Evolutionary conservation across 2,329 filamentous ascomycete species (phyloP).

Genomic region (Coniella vitis): DNA sequence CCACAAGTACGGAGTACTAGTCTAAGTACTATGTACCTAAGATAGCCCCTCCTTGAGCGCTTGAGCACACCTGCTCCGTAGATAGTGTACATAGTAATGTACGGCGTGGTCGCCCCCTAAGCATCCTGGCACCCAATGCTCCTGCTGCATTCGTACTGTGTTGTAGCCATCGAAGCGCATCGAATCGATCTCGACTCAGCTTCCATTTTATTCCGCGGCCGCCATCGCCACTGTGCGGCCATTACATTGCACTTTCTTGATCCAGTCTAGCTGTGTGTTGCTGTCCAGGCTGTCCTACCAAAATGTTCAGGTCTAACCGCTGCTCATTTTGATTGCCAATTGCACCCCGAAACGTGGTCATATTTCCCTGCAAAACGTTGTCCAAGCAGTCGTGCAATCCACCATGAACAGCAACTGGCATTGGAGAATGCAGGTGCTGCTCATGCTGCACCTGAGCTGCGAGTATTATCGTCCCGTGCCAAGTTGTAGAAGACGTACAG

Average conservation of each 20-base stretch:
- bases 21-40: no score
- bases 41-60: no score
- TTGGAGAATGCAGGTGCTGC: no score
- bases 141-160: background rate
- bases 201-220: background rate
- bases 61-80: no score
- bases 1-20: no score
- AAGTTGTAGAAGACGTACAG: no score
- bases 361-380: background rate
- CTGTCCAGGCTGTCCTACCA: background rate
- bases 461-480: no score
- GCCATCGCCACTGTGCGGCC: background rate
- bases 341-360: background rate
- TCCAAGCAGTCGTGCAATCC: background rate
- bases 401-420: no score
- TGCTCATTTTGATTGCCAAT: background rate
- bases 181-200: background rate
- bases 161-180: conserved; percentile 1
- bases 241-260: background rate
- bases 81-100: no score
- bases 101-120: no score
- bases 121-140: no score
- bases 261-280: background rate
- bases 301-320: no score
- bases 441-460: background rate